Evolutionary conservation across 2,329 filamentous ascomycete genomes (phyloP).

Genomic region (Cordyceps javanica): DNA sequence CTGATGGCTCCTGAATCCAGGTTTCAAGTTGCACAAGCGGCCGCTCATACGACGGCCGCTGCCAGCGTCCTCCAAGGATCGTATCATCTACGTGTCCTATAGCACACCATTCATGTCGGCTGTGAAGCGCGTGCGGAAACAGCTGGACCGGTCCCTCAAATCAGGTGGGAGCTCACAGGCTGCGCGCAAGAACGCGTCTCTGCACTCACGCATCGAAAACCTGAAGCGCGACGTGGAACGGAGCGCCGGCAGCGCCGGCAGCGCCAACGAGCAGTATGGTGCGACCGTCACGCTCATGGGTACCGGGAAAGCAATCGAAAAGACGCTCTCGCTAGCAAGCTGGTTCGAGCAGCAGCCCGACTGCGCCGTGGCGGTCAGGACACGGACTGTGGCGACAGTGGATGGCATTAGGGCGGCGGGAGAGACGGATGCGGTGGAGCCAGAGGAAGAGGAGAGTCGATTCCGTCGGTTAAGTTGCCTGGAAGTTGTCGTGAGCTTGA

Average conservation of each 20-base stretch:
- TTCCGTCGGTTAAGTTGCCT: conserved; percentile 45
- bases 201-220: conserved; percentile 40
- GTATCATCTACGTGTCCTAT: conserved; percentile 58
- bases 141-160: conserved; percentile 48
- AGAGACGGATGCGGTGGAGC: conserved; percentile 13
- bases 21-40: conserved; percentile 43
- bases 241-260: neutral
- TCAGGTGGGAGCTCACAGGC: conserved; percentile 26
- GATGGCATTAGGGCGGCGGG: conserved; percentile 48
- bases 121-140: conserved; percentile 58
- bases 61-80: conserved; percentile 37
- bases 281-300: conserved; percentile 52
- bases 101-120: conserved; percentile 62
- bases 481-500: conserved; percentile 42
- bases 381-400: conserved; percentile 57
- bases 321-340: conserved; percentile 54
- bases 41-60: conserved; percentile 36
- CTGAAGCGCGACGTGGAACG: conserved; percentile 28
- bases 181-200: conserved; percentile 41
- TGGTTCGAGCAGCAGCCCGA: conserved; percentile 59
- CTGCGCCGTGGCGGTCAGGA: conserved; percentile 53
- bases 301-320: conserved; percentile 60
- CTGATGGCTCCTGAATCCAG: conserved; percentile 25
- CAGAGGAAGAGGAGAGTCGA: conserved; percentile 34
- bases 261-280: conserved; percentile 19